Evolutionary conservation across 2,329 filamentous ascomycete species (phyloP).

Genomic region (Scedosporium minutisporum): DNA sequence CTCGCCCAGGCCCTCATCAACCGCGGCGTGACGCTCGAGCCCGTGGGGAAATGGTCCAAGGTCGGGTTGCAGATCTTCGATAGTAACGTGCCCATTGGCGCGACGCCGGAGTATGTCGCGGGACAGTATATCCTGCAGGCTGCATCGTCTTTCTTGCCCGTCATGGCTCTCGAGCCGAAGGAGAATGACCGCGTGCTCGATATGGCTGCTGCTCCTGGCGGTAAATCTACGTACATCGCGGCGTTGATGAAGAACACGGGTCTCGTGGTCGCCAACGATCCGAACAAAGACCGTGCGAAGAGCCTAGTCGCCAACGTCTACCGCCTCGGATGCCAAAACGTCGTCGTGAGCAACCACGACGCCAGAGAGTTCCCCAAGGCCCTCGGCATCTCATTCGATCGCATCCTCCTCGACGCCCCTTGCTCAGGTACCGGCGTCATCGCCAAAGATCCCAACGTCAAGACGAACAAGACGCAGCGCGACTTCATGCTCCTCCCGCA

Average conservation of each 20-base stretch:
- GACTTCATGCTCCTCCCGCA: constrained; percentile 93
- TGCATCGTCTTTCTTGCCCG: constrained; percentile 90
- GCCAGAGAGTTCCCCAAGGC: constrained; percentile 89
- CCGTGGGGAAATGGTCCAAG: constrained; percentile 97
- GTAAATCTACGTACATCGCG: constrained; percentile 94
- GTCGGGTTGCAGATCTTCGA: constrained; percentile 96
- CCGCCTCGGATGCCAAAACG: constrained; percentile 85
- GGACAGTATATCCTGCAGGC: constrained; percentile 98
- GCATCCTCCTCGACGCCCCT: constrained; percentile 86
- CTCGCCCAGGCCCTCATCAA: constrained; percentile 92
- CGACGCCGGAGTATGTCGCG: constrained; percentile 92
- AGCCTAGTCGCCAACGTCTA: constrained; percentile 98
- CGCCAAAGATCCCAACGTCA: constrained; percentile 90
- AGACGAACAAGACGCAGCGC: constrained; percentile 94
- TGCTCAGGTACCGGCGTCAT: constrained; percentile 97
- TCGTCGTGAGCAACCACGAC: constrained; percentile 91
- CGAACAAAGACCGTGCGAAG: constrained; percentile 85
- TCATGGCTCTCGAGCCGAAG: constrained; percentile 93
- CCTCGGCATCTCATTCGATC: constrained; percentile 81
- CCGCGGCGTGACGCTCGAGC: constrained; percentile 89
- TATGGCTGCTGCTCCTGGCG: constrained; percentile 90
- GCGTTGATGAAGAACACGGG: constrained; percentile 95
- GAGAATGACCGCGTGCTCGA: constrained; percentile 86
- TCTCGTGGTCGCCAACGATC: constrained; percentile 91
- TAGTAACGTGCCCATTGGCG: constrained; percentile 73